Conservation (phyloP, 176 grass and related monocot species). For the Carex pumila region DNA sequence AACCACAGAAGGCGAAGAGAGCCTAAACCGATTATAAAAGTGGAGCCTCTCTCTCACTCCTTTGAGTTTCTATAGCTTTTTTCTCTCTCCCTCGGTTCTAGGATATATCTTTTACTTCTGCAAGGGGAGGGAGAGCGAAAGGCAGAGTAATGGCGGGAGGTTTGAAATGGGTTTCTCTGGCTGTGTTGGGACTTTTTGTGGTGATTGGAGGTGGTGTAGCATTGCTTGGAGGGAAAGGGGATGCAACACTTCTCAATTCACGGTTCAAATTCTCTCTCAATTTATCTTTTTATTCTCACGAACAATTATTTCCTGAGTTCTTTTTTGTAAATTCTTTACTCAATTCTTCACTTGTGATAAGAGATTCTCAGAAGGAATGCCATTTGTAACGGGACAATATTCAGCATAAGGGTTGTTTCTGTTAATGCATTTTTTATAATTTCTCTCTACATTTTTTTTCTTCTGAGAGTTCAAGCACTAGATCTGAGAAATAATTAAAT, state of each 20-base stretch:
- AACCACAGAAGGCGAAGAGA: neutral
- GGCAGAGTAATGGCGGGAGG: constrained; percentile 7
- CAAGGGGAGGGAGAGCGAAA: neutral
- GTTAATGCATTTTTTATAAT: neutral
- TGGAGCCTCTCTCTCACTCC: neutral
- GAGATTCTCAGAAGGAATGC: neutral
- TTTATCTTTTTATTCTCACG: neutral
- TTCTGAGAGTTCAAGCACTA: neutral
- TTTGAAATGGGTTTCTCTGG: constrained; percentile 14
- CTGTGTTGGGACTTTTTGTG: constrained; percentile 18
- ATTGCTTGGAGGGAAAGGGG: neutral
- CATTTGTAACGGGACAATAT: neutral
- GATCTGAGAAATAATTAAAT: neutral
- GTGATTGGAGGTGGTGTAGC: constrained; percentile 10
- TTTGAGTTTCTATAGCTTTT: neutral
- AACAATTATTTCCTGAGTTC: neutral
- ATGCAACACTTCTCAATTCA: constrained; percentile 2
- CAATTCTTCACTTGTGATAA: neutral
- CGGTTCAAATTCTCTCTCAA: constrained; percentile 21
- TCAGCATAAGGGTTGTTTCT: neutral
- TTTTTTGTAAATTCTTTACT: neutral
- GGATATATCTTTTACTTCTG: neutral
- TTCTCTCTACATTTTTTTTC: neutral
- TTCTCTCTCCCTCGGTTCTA: constrained; percentile 20
- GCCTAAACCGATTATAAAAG: constrained; percentile 26